These are phyloP conservation scores for Diplodia scrobiculata DNA, from an alignment of 2,329 filamentous ascomycete species.

Conservation along the genomic window DNA sequence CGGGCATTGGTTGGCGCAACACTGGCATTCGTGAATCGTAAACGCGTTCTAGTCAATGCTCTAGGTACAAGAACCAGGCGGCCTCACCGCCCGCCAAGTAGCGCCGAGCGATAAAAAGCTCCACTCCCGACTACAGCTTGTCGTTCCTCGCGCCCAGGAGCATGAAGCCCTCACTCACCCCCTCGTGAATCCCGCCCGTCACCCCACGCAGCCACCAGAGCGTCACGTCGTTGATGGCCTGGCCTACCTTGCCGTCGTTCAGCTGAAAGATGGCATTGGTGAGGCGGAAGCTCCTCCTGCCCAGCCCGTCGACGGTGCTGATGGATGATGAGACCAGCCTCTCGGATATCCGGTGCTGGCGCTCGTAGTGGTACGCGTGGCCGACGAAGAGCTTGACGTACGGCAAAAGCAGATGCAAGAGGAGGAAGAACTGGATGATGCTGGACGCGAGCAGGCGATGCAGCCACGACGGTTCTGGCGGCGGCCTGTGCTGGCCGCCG, in stretches of 20 bases:
- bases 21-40: not conserved
- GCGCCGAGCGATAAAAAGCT: not conserved
- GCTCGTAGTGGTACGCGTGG: conserved; percentile 63
- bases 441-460: conserved; percentile 60
- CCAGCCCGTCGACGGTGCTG: conserved; percentile 57
- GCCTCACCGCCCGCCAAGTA: not conserved
- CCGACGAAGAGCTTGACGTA: conserved; percentile 60
- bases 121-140: not conserved
- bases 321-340: conserved; percentile 57
- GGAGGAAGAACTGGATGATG: conserved; percentile 62
- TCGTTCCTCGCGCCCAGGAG: conserved; percentile 17
- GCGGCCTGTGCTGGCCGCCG: conserved; percentile 9
- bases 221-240: conserved; percentile 58
- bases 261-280: conserved; percentile 61
- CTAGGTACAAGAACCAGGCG: not conserved
- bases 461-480: conserved; percentile 53
- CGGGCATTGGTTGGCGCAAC: not conserved
- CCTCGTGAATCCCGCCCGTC: conserved; percentile 67
- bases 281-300: conserved; percentile 56
- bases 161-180: conserved; percentile 57
- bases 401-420: conserved; percentile 63
- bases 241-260: conserved; percentile 66
- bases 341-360: conserved; percentile 66
- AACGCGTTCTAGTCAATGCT: conserved; percentile 1
- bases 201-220: conserved; percentile 66